Percentiles rank a stretch among this genome's conserved stretches.
Conservation (phyloP, 2,329 filamentous ascomycete species). For the Chaetomium globosum region DNA sequence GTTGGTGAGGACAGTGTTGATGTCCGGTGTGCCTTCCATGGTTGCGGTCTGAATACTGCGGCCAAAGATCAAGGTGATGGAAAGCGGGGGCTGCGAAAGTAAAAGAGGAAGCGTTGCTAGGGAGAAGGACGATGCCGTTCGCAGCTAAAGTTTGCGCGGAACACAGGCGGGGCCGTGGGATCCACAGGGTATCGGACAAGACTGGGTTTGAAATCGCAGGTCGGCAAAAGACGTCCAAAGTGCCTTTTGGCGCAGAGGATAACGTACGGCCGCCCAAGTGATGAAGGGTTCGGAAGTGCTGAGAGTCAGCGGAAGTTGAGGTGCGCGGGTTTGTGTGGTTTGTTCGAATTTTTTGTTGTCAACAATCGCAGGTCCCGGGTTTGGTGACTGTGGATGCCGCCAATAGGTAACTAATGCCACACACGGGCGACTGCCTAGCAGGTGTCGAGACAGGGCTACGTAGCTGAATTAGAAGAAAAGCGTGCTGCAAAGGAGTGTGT, state of each 20-base stretch:
- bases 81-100: slow-evolving; percentile 31
- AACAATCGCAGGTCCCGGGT: slow-evolving; percentile 36
- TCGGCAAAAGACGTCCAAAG: slow-evolving; percentile 16
- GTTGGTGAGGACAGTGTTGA: slow-evolving; percentile 96
- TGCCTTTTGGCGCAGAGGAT: background rate
- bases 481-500: slow-evolving; percentile 30
- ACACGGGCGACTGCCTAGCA: slow-evolving; percentile 6
- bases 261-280: background rate
- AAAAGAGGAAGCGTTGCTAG: slow-evolving; percentile 34
- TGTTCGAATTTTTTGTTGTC: slow-evolving; percentile 38
- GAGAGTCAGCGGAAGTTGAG: slow-evolving; percentile 18
- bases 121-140: slow-evolving; percentile 36
- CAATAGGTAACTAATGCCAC: slow-evolving; percentile 28
- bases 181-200: slow-evolving; percentile 34
- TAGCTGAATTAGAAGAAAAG: slow-evolving; percentile 14
- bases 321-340: slow-evolving; percentile 34
- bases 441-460: slow-evolving; percentile 11
- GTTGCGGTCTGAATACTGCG: slow-evolving; percentile 40
- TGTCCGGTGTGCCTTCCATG: slow-evolving; percentile 76
- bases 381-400: slow-evolving; percentile 33
- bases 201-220: slow-evolving; percentile 21
- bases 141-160: slow-evolving; percentile 38
- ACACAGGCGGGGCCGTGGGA: slow-evolving; percentile 37
- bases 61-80: slow-evolving; percentile 36
- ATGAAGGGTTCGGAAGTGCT: slow-evolving; percentile 16